Conservation (phyloP, 179 eudicot species). For the Drosera spatulata region DNA sequence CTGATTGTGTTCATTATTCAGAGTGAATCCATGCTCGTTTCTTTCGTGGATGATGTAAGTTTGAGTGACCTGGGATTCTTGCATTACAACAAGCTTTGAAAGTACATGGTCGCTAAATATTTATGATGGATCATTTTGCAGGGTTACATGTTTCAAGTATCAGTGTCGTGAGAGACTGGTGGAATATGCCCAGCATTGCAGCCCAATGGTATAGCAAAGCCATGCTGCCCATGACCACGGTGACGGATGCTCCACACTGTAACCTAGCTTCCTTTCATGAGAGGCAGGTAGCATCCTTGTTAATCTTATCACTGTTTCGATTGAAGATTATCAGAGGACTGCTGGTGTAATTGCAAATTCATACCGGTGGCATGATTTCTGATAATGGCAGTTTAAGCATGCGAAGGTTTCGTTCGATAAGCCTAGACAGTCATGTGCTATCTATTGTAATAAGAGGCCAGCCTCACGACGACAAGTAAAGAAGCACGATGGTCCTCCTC, state of each 20-base stretch:
- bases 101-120: too few relatives aligned
- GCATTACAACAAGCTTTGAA: too few relatives aligned
- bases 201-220: constrained; percentile 11
- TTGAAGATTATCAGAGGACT: too few relatives aligned
- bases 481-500: constrained; percentile 33
- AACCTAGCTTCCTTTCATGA: background rate
- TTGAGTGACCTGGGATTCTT: too few relatives aligned
- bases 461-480: constrained; percentile 17
- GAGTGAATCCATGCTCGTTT: too few relatives aligned
- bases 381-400: background rate
- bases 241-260: constrained; percentile 2
- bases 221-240: constrained; percentile 7
- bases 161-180: background rate
- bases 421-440: background rate
- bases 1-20: too few relatives aligned
- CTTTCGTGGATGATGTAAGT: too few relatives aligned
- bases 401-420: background rate
- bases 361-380: background rate
- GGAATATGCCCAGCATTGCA: constrained; percentile 13
- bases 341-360: too few relatives aligned
- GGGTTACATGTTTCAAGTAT: too few relatives aligned
- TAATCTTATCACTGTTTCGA: background rate
- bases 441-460: constrained; percentile 21
- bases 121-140: too few relatives aligned
- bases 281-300: constrained; percentile 9